A percentile compares a stretch with the other conserved stretches of the same genome.
These are phyloP conservation scores for Calocera cornea DNA, from an alignment of 768 basidiomycete species.

Conservation along the genomic window DNA sequence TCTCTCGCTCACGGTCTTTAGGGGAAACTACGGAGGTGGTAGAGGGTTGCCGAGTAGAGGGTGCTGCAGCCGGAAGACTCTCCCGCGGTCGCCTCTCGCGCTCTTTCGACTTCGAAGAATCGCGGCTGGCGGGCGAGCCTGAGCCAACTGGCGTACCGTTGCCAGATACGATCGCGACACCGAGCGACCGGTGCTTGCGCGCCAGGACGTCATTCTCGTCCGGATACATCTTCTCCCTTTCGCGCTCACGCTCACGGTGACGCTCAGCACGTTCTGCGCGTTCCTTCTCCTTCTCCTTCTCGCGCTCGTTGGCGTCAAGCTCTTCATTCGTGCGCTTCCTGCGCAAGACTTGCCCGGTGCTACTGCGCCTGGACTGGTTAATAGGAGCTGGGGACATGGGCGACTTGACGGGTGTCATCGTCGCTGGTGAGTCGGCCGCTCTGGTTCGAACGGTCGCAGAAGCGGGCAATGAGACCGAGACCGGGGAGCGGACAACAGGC, in stretches of 20 bases:
- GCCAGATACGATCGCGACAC: conserved; percentile 29
- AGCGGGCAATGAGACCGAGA: neutral
- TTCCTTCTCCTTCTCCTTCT: neutral
- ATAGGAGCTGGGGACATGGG: neutral
- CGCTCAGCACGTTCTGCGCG: neutral
- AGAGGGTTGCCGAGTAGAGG: neutral
- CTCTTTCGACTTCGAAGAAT: conserved; percentile 8
- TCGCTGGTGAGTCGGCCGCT: neutral
- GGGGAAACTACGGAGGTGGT: neutral
- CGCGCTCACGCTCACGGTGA: neutral
- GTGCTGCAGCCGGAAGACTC: neutral
- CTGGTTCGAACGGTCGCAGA: neutral
- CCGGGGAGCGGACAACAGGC: neutral
- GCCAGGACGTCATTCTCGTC: conserved; percentile 31
- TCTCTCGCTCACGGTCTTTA: conserved; percentile 5
- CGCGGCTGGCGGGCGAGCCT: neutral
- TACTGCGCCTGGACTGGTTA: neutral
- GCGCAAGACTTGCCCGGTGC: neutral
- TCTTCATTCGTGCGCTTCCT: neutral
- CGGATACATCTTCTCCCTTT: neutral
- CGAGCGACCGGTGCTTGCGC: conserved; percentile 63
- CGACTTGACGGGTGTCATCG: neutral
- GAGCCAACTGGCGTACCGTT: neutral
- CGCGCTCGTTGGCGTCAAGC: neutral
- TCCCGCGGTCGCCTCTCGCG: conserved; percentile 11